Conservation (phyloP, 2,329 filamentous ascomycete genomes). For the Trichoderma aggressivum region DNA sequence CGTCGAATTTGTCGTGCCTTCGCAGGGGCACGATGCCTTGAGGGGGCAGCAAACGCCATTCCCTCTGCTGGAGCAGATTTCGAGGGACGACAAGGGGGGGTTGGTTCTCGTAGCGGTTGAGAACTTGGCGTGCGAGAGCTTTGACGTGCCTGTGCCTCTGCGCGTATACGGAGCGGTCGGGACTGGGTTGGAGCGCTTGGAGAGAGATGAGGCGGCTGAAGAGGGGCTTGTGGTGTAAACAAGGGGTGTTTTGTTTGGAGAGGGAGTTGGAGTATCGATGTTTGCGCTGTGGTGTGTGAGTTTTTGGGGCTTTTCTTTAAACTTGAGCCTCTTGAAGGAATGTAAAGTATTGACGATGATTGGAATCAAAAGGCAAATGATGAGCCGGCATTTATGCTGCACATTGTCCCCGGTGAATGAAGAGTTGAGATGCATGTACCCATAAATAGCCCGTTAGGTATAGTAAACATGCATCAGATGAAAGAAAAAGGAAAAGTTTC, state of each 20-base stretch:
- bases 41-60: slow-evolving; percentile 26
- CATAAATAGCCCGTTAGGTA: background rate
- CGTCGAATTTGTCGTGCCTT: slow-evolving; percentile 87
- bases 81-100: slow-evolving; percentile 73
- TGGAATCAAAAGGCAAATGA: background rate
- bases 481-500: background rate
- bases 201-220: slow-evolving; percentile 52
- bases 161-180: slow-evolving; percentile 70
- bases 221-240: slow-evolving; percentile 41
- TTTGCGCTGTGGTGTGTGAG: background rate
- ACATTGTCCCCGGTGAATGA: background rate
- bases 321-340: background rate
- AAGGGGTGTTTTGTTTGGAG: background rate
- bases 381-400: background rate
- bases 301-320: background rate
- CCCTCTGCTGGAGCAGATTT: slow-evolving; percentile 73
- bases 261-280: background rate
- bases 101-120: slow-evolving; percentile 73
- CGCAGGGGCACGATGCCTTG: slow-evolving; percentile 33
- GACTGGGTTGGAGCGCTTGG: slow-evolving; percentile 53
- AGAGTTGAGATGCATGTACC: background rate
- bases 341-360: background rate
- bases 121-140: slow-evolving; percentile 78
- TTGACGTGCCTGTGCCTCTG: slow-evolving; percentile 82
- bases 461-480: background rate